A percentile compares a stretch with the other conserved stretches of the same genome.
Conservation (phyloP, 352 stramenopile genomes). For the Pythium chondricola region DNA sequence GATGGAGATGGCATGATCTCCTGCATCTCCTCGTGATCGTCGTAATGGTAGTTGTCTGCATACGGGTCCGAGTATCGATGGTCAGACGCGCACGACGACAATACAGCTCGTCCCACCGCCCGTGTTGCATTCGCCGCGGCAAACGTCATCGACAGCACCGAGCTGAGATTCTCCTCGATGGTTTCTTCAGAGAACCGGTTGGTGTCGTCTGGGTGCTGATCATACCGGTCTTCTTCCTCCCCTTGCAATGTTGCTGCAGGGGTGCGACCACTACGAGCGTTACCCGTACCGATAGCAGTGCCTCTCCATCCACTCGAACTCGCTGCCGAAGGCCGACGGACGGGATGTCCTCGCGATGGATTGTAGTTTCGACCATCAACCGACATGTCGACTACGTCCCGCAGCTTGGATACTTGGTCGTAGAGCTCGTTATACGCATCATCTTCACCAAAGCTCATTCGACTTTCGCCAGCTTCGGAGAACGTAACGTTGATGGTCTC, state of each 20-base stretch:
- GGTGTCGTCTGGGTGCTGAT: background rate
- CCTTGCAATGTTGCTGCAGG: background rate
- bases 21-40: constrained; percentile 3
- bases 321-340: background rate
- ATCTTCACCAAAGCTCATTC: constrained; percentile 26
- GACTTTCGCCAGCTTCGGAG: constrained; percentile 42
- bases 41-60: constrained; percentile 1
- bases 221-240: background rate
- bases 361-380: background rate
- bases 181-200: constrained; percentile 13
- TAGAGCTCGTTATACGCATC: constrained; percentile 49
- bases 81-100: constrained; percentile 40
- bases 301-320: background rate
- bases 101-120: constrained; percentile 48
- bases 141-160: constrained; percentile 56
- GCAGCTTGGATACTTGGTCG: constrained; percentile 46
- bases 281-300: background rate
- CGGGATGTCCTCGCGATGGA: background rate
- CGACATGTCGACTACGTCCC: constrained; percentile 28
- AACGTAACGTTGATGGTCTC: constrained; percentile 67
- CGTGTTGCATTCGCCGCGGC: constrained; percentile 47
- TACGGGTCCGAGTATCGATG: constrained; percentile 14
- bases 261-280: too few relatives aligned
- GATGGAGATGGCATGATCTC: constrained; percentile 18
- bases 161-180: constrained; percentile 40